Base-by-base conservation (phyloP, 345 rosid species). In the Sapria himalayana region DNA sequence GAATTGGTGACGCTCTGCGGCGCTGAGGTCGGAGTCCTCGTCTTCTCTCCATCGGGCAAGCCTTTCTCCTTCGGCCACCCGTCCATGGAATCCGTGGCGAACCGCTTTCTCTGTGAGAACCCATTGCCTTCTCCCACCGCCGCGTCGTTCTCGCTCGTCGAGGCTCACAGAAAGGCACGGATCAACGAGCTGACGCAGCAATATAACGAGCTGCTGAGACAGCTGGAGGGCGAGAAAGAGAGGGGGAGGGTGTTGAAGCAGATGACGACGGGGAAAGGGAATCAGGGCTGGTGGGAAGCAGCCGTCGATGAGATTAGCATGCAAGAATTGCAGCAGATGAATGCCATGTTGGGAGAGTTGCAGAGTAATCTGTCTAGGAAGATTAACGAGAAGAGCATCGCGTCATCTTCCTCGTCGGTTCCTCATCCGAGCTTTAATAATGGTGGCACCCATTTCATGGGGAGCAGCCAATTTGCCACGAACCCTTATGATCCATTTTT, bases 21-120 rank as follows among this genome's bases (percentile, higher is more conserved):
- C 1, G 58, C 48, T 7, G 50, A 66, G 15, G 16, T 37, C 0
- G 51, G 39, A 9, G 24, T 70, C 3, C 20, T 61, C 12, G 46
- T 55, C 11, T 66, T 55, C 21, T 63, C 71, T 1, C 61, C 72
- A 0, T 5, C 63, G 0, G 65, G 71, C 16, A 66, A 47, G 34
- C 50, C 69, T 0, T 69, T 40, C 20, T 29, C 69, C 0, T 66
- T 55, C 29, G 60, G 56, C 3, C 52, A 60, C 48, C 71, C 76
- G 0, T 69, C 67, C 2, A 19, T 58, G 5, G 58, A 56, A 4
- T 32, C 25, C 1, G 37, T 49, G 3, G 40, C 46, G 5, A 47
- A 29, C 4, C 57, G 60, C 18, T 55, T 54, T 39, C 16, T 55
- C 3, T 41, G 55, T 2, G 15, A 8, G 1, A 35, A 22, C 19